phyloP scores from a whole-genome alignment of 1,139 yeast species.

The Suhomyces coccinellae region DNA sequence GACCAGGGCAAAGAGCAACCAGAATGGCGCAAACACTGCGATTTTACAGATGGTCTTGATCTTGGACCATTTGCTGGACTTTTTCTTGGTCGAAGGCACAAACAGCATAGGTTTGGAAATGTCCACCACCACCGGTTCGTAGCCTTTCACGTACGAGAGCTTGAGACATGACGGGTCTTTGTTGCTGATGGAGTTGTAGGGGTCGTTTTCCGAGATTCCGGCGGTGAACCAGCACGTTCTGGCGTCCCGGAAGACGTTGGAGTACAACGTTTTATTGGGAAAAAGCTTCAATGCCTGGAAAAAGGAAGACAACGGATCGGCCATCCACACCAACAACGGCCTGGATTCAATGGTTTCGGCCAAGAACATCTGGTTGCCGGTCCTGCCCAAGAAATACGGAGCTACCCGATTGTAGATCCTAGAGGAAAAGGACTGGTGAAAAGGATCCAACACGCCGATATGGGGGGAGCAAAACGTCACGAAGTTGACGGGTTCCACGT shows the following conservation, averaged over 20 bases:
- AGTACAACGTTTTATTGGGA: conserved; percentile 56
- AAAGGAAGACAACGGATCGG: conserved; percentile 62
- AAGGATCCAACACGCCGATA: conserved; percentile 73
- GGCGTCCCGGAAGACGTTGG: conserved; percentile 75
- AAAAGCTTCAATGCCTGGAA: conserved; percentile 55
- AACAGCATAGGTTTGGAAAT: conserved; percentile 33
- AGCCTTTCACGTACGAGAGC: conserved; percentile 50
- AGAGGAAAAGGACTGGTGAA: conserved; percentile 38
- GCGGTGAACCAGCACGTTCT: conserved; percentile 84
- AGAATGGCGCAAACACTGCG: conserved; percentile 53
- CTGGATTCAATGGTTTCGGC: conserved; percentile 37
- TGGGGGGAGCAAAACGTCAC: conserved; percentile 82
- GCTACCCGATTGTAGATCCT: conserved; percentile 58
- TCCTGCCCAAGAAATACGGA: conserved; percentile 63
- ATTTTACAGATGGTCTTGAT: conserved; percentile 41
- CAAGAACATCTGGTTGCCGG: conserved; percentile 73
- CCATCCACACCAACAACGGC: conserved; percentile 66
- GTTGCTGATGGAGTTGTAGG: conserved; percentile 49
- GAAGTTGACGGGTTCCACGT: conserved; percentile 55
- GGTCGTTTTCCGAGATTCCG: conserved; percentile 65
- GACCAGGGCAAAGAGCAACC: conserved; percentile 49
- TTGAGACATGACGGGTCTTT: conserved; percentile 39
- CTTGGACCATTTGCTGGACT: conserved; percentile 38
- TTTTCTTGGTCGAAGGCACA: background rate
- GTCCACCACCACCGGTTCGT: conserved; percentile 57